A percentile compares a stretch with the other conserved stretches of the same genome.
Conservation (phyloP, 805 yeast species). For the Saccharomycopsis amapae region DNA sequence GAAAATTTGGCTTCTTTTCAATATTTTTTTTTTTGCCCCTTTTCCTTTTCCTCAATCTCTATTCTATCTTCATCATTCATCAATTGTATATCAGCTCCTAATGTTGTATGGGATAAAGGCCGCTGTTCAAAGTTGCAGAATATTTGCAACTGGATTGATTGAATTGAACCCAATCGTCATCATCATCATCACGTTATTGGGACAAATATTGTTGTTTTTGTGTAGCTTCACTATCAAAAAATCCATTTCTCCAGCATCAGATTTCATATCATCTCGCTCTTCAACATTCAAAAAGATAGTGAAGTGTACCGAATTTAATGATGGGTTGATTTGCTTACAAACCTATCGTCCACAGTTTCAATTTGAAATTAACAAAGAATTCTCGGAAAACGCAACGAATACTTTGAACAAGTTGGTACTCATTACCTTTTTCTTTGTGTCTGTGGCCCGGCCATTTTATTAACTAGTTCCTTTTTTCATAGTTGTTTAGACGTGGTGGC, state of each 20-base stretch:
- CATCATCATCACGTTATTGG: background rate
- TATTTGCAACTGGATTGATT: no score
- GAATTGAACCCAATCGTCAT: background rate
- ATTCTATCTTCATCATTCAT: no score
- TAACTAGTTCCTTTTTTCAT: background rate
- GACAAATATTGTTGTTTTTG: background rate
- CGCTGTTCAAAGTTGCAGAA: no score
- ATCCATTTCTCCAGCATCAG: background rate
- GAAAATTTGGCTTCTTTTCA: no score
- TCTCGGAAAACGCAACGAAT: background rate
- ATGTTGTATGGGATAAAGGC: no score
- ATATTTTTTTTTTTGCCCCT: no score
- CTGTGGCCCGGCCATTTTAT: background rate
- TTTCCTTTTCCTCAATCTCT: no score
- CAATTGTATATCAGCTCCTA: no score
- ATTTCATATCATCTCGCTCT: constrained; percentile 1
- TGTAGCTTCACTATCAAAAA: constrained; percentile 1
- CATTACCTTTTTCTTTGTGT: background rate
- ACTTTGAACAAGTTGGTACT: background rate
- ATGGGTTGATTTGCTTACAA: constrained; percentile 10
- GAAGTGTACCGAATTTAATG: constrained; percentile 12
- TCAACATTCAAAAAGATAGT: constrained; percentile 5
- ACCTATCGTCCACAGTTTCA: constrained; percentile 1
- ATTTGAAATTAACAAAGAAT: constrained; percentile 1
- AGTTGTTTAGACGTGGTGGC: constrained; percentile 7